phyloP scores from a whole-genome alignment of 2,329 filamentous ascomycete species.

The Colletotrichum brevisporum region DNA sequence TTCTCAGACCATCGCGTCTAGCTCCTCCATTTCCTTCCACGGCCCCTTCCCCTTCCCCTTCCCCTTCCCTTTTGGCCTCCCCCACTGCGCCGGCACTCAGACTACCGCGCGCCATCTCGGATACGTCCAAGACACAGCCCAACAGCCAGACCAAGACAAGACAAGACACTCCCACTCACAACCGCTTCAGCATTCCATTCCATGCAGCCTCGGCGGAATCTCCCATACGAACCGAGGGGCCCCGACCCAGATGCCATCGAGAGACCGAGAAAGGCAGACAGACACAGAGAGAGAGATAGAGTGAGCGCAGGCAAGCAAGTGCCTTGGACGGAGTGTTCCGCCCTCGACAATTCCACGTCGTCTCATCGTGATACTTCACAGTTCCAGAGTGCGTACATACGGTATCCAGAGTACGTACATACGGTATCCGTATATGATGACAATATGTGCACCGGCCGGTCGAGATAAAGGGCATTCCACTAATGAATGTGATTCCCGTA shows the following conservation, averaged over 20 bases:
- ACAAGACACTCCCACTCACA: conserved; percentile 9
- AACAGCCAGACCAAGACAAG: neutral
- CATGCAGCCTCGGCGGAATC: conserved; percentile 15
- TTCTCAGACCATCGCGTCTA: too few relatives aligned
- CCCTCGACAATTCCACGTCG: too few relatives aligned
- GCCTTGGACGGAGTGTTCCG: too few relatives aligned
- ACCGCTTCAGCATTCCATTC: conserved; percentile 31
- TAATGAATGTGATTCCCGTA: too few relatives aligned
- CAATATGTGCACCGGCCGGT: too few relatives aligned
- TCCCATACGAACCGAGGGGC: conserved; percentile 3
- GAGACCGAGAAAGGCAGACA: too few relatives aligned
- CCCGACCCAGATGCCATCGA: neutral
- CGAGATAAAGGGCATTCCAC: too few relatives aligned
- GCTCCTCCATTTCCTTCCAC: conserved; percentile 6
- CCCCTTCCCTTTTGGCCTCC: conserved; percentile 11
- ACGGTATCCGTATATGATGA: too few relatives aligned
- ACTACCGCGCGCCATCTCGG: conserved; percentile 27
- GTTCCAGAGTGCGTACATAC: too few relatives aligned
- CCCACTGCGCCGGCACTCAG: conserved; percentile 16
- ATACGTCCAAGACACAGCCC: conserved; percentile 26
- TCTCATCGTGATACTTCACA: neutral
- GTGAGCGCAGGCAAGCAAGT: too few relatives aligned
- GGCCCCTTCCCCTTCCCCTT: conserved; percentile 9
- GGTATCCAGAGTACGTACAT: too few relatives aligned
- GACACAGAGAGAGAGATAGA: too few relatives aligned